Evolutionary conservation across 176 grass and related monocot genomes (phyloP).

Genomic region (Rhynchospora breviuscula): DNA sequence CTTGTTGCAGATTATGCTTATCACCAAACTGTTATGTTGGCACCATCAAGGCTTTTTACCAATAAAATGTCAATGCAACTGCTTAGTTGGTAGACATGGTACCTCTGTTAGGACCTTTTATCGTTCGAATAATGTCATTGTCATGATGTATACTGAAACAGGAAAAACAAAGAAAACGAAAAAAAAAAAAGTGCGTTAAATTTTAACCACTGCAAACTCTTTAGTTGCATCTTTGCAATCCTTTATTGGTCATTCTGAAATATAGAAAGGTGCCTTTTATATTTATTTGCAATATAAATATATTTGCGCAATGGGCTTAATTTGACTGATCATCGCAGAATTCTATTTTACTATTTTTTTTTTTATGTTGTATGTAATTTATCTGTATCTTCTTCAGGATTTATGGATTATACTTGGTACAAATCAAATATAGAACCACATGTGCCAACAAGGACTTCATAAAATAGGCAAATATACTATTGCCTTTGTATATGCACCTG

Average conservation of each 20-base stretch:
- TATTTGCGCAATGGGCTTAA: neutral
- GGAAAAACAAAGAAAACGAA: too few relatives aligned
- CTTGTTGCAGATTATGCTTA: neutral
- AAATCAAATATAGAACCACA: neutral
- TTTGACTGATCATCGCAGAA: neutral
- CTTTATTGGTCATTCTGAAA: neutral
- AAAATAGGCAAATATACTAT: neutral
- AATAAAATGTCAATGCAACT: slow-evolving; percentile 4
- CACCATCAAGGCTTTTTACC: neutral
- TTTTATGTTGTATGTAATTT: neutral
- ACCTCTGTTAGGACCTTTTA: neutral
- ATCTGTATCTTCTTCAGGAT: neutral
- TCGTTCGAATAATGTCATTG: neutral
- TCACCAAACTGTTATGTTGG: neutral
- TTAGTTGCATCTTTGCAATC: neutral
- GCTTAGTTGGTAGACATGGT: neutral
- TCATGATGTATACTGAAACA: neutral
- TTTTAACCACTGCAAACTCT: neutral
- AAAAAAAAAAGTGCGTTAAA: neutral
- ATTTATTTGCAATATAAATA: neutral
- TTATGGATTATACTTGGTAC: neutral
- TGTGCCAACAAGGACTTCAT: neutral
- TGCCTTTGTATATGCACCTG: neutral
- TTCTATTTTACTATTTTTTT: neutral
- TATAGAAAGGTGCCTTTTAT: neutral